These are phyloP conservation scores for Corchorus olitorius DNA, from an alignment of 345 rosid genomes.

Conservation along the genomic window DNA sequence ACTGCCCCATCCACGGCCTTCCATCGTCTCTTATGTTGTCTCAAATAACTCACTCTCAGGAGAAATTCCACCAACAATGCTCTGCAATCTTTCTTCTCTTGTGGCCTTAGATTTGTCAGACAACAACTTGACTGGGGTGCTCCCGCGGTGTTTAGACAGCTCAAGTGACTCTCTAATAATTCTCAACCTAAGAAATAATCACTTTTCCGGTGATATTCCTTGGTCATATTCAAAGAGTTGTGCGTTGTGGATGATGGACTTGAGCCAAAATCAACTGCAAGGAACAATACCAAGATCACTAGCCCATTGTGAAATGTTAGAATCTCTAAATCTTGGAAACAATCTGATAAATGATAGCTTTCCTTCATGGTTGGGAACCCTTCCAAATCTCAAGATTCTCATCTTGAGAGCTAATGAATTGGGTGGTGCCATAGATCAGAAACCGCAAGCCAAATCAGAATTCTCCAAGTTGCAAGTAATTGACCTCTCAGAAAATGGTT, in stretches of 20 bases:
- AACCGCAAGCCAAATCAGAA: neutral
- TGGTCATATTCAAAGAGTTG: no score
- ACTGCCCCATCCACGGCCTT: neutral
- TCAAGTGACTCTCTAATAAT: neutral
- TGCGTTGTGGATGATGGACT: neutral
- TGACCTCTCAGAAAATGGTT: slow-evolving; percentile 19
- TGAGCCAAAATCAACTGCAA: neutral
- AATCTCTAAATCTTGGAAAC: neutral
- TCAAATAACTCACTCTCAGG: neutral
- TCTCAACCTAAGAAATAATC: neutral
- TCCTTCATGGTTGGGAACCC: neutral
- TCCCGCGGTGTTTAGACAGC: neutral
- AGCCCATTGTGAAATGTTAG: neutral
- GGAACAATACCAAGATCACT: neutral
- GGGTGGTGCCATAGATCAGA: neutral
- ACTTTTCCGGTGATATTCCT: neutral
- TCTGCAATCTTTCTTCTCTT: neutral
- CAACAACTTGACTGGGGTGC: neutral
- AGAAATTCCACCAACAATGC: neutral
- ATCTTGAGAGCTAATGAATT: neutral
- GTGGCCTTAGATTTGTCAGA: neutral
- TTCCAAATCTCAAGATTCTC: neutral
- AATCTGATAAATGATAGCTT: neutral
- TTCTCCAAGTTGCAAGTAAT: slow-evolving; percentile 17
- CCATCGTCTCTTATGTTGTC: neutral